phyloP scores from a whole-genome alignment of 78 protist species.

The Emiliania huxleyi region DNA sequence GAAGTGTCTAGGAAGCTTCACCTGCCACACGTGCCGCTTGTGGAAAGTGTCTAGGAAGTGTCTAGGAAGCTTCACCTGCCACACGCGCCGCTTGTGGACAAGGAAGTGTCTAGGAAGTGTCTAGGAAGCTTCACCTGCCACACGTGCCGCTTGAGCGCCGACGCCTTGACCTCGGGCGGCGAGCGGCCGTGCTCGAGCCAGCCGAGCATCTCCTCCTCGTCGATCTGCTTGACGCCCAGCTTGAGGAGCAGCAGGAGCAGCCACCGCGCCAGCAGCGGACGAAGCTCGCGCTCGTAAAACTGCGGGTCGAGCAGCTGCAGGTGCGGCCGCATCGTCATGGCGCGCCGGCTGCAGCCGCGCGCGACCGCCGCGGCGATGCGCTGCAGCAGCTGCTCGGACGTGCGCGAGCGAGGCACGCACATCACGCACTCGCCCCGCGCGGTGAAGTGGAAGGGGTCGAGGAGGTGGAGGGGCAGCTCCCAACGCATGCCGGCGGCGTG shows the following conservation, averaged over 20 bases:
- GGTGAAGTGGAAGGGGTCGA: slow-evolving; percentile 60
- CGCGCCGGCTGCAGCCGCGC: background rate
- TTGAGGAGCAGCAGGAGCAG: background rate
- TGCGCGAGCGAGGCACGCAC: background rate
- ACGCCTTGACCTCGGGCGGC: background rate
- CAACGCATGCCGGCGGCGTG: slow-evolving; percentile 59
- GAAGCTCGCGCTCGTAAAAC: background rate
- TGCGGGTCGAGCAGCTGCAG: background rate
- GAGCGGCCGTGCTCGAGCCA: background rate
- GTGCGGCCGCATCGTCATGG: background rate
- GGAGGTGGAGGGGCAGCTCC: slow-evolving; percentile 68
- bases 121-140: slow-evolving; percentile 6
- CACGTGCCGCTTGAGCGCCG: background rate
- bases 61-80: too few relatives aligned
- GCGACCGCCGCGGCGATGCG: background rate
- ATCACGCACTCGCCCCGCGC: background rate
- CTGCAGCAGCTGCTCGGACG: background rate
- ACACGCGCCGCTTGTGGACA: too few relatives aligned
- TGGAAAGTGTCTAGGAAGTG: too few relatives aligned
- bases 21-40: too few relatives aligned
- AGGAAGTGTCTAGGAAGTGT: too few relatives aligned
- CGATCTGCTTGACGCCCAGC: background rate
- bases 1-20: too few relatives aligned
- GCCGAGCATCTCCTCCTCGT: background rate
- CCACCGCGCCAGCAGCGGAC: slow-evolving; percentile 54